Conservation (phyloP, 139 green algal genomes). For the Ostreobium quekettii region DNA sequence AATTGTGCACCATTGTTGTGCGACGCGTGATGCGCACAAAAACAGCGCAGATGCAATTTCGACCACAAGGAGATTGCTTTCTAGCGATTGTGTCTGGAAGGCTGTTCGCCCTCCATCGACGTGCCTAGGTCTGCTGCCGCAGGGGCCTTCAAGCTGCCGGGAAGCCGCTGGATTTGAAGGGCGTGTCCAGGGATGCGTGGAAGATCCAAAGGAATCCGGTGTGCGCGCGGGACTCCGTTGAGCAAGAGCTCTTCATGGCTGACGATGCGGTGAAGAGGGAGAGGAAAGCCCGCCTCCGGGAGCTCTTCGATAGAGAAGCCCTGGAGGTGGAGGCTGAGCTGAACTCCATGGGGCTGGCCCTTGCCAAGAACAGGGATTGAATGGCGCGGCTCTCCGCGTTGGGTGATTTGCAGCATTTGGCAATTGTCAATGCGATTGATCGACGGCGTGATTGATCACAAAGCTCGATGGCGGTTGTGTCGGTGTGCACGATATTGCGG, state of each 20-base stretch:
- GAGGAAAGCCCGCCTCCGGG: background rate
- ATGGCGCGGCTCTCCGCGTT: too few species aligned
- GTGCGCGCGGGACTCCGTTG: background rate
- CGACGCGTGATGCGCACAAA: too few species aligned
- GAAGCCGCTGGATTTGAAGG: background rate
- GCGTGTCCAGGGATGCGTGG: background rate
- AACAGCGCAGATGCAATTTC: too few species aligned
- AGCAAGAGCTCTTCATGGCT: background rate
- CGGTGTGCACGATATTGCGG: too few species aligned
- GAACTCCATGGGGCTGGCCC: background rate
- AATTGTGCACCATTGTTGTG: too few species aligned
- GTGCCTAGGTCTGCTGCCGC: background rate
- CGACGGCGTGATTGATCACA: too few species aligned
- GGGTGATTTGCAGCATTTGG: too few species aligned
- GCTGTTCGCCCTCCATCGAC: background rate
- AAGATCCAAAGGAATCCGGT: background rate
- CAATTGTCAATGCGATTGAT: too few species aligned
- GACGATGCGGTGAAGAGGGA: background rate
- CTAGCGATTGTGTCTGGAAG: background rate
- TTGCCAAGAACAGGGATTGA: slow-evolving; percentile 2
- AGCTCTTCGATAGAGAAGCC: background rate
- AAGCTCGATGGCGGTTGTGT: too few species aligned
- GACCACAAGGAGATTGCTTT: background rate
- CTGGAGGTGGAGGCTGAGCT: background rate
- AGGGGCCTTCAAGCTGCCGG: background rate